Evolutionary conservation across 2,329 filamentous ascomycete species (phyloP), one percentile per base, ranked within the genome.

Genomic region (Plenodomus lindquistii): DNA sequence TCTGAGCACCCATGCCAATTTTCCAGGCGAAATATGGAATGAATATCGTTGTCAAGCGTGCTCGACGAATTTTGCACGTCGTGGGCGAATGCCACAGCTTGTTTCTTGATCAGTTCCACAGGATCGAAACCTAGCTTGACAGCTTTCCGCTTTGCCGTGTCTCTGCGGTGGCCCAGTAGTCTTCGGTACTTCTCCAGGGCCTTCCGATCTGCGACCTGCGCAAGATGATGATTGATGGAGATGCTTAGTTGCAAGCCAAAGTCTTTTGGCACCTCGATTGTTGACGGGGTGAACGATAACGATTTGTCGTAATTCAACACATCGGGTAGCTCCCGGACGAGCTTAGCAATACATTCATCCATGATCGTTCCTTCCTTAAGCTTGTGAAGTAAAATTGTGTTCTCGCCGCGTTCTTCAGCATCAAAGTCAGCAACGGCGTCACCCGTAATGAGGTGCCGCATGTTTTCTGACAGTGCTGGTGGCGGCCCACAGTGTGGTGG

Each of bases 1-100:
- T 71, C 67, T 1, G 71, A 60, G 48, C 69, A 73, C 7, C 66
- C 71, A 44, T 73, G 70, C 55, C 72, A 73, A 39, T 73, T 73
- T 13, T 72, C 69, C 3, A 60, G 53, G 17, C 69, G 66, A 38
- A 73, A 72, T 16, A 73, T 66, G 2, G 67, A 55, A 44, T 73
- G 70, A 17, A 73, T 66, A 1, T 69, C 63, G 35, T 69, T 71
- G 22, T 63, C 59, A n/a, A 73, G 60, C 16, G 65, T 72, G 17
- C 59, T 71, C 2, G 50, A 24, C 16, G 52, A 56, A 17, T 59
- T 48, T 2, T 52, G 35, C 7, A 51, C 27, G 17, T 62, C 41
- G 20, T 66, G 52, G 7, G 63, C 48, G 37, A 73, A 68, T 5
- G 60, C 62, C 9, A 74, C 65, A 29, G 71, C 71, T 60, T 72